Evolutionary conservation across 2,329 filamentous ascomycete species (phyloP), one percentile per base, ranked within the genome.

Genomic region (Neophaeococcomyces aloes): DNA sequence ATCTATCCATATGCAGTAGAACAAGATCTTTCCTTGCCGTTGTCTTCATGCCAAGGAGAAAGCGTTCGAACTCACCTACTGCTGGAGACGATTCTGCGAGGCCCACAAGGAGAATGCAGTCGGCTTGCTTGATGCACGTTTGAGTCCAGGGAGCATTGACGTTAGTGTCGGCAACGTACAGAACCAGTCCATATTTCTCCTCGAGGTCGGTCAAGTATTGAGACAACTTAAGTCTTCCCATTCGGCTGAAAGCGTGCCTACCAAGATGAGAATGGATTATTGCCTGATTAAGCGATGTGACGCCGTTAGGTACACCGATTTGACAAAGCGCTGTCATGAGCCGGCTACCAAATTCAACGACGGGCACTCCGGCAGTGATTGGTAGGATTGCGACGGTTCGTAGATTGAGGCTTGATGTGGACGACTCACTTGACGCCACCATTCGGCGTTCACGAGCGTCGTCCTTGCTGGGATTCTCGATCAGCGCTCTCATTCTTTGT

Each of bases 81-180:
- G 76, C 81, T 0, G 91, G 83, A 2, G 88, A 94, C 1, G 83
- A 82, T 59, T 96, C 91, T 1, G 88, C 91, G 11, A 96, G 67
- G 1, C 87, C 91, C 21, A 98, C 86, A 7, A 98, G 72, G 6
- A 98, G 72, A 51, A 98, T 95, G 54, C 88, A 95, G 63, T 98
- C 91, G 1, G 91, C 91, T 63, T 98, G 91, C 13, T 83, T 83
- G 52, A 98, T 95, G 61, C 93, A 98, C 0, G 91, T 96, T 58
- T 95, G 87, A 0, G 93, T 98, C 91, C 91, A 98, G 0, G 89
- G 88, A 1, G 93, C 86, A 56, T 94, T 96, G 56, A 96, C 91
- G 48, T 81, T 94, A 3, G 93, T 98, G 62, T 98, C 91, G 40
- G 89, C 91, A 46, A 98, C 81, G 59, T 98, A 98, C 6, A 98